Percentiles rank a stretch among this genome's conserved stretches.
These are phyloP conservation scores for Nelumbo lutea DNA, from an alignment of 164 flowering plant genomes.

Conservation along the genomic window DNA sequence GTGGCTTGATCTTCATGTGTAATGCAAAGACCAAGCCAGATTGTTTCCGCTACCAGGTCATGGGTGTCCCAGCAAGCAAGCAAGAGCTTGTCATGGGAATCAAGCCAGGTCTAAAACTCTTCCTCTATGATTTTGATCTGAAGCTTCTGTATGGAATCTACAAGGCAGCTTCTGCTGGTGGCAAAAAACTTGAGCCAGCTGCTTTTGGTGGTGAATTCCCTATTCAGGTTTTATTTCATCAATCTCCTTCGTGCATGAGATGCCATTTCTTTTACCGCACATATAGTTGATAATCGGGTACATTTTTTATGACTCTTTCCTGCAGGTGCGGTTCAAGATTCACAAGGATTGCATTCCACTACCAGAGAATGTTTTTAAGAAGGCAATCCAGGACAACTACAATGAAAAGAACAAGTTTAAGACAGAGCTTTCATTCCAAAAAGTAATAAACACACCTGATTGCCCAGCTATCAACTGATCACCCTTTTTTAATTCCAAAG, in stretches of 20 bases:
- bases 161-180: constrained; percentile 61
- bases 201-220: constrained; percentile 75
- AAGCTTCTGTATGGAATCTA: constrained; percentile 66
- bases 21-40: constrained; percentile 69
- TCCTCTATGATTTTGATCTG: constrained; percentile 70
- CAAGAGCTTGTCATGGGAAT: constrained; percentile 50
- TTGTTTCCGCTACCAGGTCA: constrained; percentile 55
- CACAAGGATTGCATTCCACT: constrained; percentile 61
- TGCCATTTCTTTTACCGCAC: background rate
- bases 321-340: constrained; percentile 66
- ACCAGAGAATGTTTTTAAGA: constrained; percentile 61
- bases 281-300: background rate
- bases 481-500: background rate
- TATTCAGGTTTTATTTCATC: constrained; percentile 40
- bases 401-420: constrained; percentile 52
- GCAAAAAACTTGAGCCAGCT: constrained; percentile 60
- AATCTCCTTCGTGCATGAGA: too few relatives aligned
- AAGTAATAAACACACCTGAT: constrained; percentile 36
- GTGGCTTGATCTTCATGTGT: constrained; percentile 77
- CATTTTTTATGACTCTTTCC: background rate
- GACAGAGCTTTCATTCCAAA: constrained; percentile 52
- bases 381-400: constrained; percentile 65
- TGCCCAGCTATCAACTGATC: too few relatives aligned
- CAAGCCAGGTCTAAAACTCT: constrained; percentile 61
- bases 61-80: constrained; percentile 50